Percentiles rank a stretch among this genome's conserved stretches.
Conservation (phyloP, 2,329 filamentous ascomycete species). For the Calonectria hawksworthii region DNA sequence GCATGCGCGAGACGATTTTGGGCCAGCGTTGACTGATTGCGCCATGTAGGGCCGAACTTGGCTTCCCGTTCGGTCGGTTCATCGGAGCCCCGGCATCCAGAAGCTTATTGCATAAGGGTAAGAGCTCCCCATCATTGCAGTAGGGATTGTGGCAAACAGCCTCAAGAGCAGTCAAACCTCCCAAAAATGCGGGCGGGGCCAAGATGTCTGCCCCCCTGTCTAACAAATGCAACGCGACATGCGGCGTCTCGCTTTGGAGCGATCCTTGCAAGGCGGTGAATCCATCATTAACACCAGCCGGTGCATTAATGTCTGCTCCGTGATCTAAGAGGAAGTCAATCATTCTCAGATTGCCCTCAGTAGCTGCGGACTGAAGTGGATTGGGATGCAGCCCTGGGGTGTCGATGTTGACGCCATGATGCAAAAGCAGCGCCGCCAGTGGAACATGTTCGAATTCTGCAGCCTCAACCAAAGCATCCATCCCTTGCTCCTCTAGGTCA, state of each 20-base stretch:
- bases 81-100: neutral
- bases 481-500: neutral
- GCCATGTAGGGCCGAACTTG: neutral
- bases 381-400: neutral
- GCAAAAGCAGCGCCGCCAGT: neutral
- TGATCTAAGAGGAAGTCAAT: neutral
- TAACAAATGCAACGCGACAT: neutral
- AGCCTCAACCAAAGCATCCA: neutral
- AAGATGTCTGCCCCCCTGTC: neutral
- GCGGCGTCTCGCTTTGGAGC: neutral
- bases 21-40: neutral
- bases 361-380: neutral
- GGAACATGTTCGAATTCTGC: neutral
- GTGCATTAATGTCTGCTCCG: neutral
- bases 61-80: neutral
- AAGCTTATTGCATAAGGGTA: neutral
- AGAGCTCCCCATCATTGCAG: fast-evolving
- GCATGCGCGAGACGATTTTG: neutral
- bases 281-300: neutral
- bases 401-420: neutral
- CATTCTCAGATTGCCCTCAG: neutral
- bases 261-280: neutral
- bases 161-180: neutral
- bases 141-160: neutral
- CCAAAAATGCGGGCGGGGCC: neutral